These are phyloP conservation scores for Paraurostyla sp. DNA, from an alignment of 73 alveolate species.

Conservation along the genomic window DNA sequence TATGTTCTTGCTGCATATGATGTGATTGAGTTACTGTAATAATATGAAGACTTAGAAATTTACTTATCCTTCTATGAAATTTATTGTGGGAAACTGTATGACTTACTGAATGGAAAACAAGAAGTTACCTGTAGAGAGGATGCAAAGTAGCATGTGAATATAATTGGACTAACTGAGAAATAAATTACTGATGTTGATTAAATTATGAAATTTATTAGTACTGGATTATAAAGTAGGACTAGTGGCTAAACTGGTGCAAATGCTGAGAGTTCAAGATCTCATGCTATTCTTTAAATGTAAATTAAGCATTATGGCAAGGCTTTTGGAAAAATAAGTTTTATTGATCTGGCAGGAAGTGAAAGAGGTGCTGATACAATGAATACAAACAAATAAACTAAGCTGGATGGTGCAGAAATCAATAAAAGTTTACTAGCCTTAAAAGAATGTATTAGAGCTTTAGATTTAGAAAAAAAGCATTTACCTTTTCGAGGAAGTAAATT, in stretches of 20 bases:
- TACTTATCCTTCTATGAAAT: constrained; percentile 89
- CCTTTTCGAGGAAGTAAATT: constrained; percentile 99
- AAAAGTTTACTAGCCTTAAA: constrained; percentile 98
- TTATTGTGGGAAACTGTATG: constrained; percentile 85
- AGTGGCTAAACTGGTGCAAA: constrained; percentile 98
- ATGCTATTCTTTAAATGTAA: constrained; percentile 93
- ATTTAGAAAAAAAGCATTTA: constrained; percentile 97
- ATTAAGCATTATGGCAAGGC: constrained; percentile 80
- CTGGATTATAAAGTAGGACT: constrained; percentile 92
- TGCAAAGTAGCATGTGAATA: constrained; percentile 67
- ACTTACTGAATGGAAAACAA: constrained; percentile 80
- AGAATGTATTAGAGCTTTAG: constrained; percentile 99
- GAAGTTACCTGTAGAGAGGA: constrained; percentile 84
- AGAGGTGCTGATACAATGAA: constrained; percentile 99
- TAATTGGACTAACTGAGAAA: constrained; percentile 90
- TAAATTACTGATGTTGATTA: constrained; percentile 82
- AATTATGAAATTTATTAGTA: constrained; percentile 87
- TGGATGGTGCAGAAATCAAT: constrained; percentile 99
- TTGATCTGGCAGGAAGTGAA: constrained; percentile 99
- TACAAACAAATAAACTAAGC: constrained; percentile 95
- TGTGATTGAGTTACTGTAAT: constrained; percentile 20
- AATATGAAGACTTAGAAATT: constrained; percentile 62
- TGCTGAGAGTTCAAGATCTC: constrained; percentile 95
- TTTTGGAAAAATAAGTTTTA: constrained; percentile 96
- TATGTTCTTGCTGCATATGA: constrained; percentile 76